A percentile compares a stretch with the other conserved stretches of the same genome.
These are phyloP conservation scores for Leishmania mexicana DNA, from an alignment of 208 protist species.

Conservation along the genomic window DNA sequence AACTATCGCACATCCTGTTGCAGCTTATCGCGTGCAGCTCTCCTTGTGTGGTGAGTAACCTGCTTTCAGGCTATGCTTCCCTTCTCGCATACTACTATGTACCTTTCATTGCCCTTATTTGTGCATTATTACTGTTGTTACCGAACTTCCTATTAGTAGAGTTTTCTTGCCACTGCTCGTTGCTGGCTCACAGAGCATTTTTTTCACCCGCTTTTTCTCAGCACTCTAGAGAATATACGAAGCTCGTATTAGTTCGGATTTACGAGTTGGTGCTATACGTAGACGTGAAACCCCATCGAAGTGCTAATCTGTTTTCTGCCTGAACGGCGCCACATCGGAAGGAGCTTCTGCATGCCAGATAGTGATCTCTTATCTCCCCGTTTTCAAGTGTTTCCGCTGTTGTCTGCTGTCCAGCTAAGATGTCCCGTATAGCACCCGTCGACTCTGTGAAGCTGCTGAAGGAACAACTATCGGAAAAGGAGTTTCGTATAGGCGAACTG, in stretches of 20 bases:
- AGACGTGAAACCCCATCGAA: background rate
- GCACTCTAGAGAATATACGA: background rate
- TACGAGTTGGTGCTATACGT: background rate
- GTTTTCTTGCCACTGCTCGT: background rate
- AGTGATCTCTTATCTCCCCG: background rate
- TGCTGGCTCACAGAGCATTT: background rate
- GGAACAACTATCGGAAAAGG: constrained; percentile 57
- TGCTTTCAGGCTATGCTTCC: background rate
- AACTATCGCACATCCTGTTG: background rate
- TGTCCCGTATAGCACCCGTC: constrained; percentile 14
- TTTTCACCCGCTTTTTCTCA: background rate
- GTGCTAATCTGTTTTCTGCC: background rate
- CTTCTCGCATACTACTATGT: background rate
- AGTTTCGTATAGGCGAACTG: constrained; percentile 75
- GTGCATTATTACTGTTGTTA: background rate
- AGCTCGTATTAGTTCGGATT: background rate
- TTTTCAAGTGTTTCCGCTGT: constrained; percentile 3
- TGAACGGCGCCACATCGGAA: background rate
- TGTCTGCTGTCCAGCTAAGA: constrained; percentile 13
- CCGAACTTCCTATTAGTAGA: background rate
- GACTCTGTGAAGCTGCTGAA: constrained; percentile 31
- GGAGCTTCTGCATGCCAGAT: background rate
- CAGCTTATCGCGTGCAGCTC: background rate
- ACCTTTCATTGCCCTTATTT: background rate
- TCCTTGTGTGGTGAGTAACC: background rate